Percentiles rank a stretch among this genome's conserved stretches.
phyloP scores from a whole-genome alignment of 176 grass and related monocot species.

The Panicum miliaceum region DNA sequence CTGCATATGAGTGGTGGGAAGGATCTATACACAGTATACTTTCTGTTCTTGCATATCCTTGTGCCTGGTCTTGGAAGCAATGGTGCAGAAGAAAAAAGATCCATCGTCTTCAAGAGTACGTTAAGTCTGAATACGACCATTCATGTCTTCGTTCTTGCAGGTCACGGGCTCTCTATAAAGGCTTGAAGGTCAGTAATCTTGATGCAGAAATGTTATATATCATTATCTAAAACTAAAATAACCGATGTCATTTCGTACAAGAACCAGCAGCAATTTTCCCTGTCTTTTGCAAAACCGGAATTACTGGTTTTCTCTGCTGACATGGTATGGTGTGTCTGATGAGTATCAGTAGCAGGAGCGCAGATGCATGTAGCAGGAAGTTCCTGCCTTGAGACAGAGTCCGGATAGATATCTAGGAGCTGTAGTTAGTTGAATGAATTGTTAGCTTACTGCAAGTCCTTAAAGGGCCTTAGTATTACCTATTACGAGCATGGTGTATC shows the following conservation, averaged over 20 bases:
- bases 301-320: neutral
- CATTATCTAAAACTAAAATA: neutral
- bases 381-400: neutral
- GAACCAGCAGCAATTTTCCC: neutral
- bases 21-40: constrained; percentile 96
- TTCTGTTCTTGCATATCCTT: constrained; percentile 93
- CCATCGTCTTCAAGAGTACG: constrained; percentile 89
- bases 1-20: constrained; percentile 99
- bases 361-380: neutral
- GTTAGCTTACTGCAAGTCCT: neutral
- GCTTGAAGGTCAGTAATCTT: constrained; percentile 82
- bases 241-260: constrained; percentile 16
- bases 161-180: constrained; percentile 99
- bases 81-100: constrained; percentile 95
- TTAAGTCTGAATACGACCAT: constrained; percentile 98
- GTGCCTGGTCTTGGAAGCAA: constrained; percentile 99
- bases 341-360: neutral
- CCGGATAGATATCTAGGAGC: constrained; percentile 1
- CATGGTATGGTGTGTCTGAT: neutral
- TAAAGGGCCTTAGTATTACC: neutral
- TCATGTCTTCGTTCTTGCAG: constrained; percentile 97
- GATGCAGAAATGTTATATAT: neutral
- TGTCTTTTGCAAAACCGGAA: constrained; percentile 13
- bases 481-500: neutral
- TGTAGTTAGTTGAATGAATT: neutral